Conservation (phyloP, 2,329 filamentous ascomycete genomes). For the Camillea tinctor region DNA sequence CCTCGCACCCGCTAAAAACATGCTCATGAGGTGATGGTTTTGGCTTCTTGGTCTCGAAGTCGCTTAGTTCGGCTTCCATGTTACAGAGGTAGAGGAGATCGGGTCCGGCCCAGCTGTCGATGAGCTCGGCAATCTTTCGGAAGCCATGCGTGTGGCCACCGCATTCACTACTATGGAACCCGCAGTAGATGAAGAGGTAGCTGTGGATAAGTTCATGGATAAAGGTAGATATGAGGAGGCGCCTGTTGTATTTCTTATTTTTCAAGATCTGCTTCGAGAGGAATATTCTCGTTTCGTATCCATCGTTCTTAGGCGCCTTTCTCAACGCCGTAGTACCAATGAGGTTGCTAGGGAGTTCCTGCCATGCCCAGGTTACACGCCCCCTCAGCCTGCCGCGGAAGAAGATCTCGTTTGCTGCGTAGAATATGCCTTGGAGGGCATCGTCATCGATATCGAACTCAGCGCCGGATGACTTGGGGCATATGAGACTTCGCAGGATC, state of each 20-base stretch:
- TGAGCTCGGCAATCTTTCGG: conserved; percentile 55
- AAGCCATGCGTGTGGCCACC: conserved; percentile 64
- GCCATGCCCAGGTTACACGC: conserved; percentile 64
- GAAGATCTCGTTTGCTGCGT: conserved; percentile 61
- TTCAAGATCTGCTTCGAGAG: conserved; percentile 59
- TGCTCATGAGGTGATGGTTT: conserved; percentile 9
- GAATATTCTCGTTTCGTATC: conserved; percentile 63
- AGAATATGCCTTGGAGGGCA: conserved; percentile 58
- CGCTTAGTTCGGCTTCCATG: conserved; percentile 60
- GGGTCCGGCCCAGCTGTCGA: conserved; percentile 60
- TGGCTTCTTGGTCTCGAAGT: conserved; percentile 39
- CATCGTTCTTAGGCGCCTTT: conserved; percentile 42
- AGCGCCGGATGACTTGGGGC: conserved; percentile 43
- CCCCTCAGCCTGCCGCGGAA: conserved; percentile 55
- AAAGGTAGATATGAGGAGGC: conserved; percentile 63
- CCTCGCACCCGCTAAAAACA: conserved; percentile 23
- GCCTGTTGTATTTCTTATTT: conserved; percentile 54
- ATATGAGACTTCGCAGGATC: conserved; percentile 58
- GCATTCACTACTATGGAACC: conserved; percentile 52
- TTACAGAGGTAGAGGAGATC: conserved; percentile 55
- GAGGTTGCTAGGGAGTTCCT: conserved; percentile 54
- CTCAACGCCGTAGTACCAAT: conserved; percentile 64
- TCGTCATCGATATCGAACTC: conserved; percentile 56
- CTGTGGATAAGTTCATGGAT: conserved; percentile 67
- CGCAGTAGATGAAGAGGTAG: conserved; percentile 63